phyloP scores from a whole-genome alignment of 1,139 yeast genomes.

The Suzukiozyma palmioleophila region DNA sequence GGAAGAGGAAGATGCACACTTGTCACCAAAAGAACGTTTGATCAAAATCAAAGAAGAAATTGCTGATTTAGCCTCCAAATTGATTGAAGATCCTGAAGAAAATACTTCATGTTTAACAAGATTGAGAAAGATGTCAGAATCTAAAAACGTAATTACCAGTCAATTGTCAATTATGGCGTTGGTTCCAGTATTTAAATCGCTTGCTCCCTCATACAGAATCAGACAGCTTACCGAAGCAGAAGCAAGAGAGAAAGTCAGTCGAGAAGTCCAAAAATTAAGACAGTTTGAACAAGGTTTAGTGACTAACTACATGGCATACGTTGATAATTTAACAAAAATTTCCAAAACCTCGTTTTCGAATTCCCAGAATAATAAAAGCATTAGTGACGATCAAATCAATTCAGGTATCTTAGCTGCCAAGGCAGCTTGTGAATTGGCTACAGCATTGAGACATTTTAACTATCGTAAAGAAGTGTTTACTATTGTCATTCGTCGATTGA shows the following conservation, averaged over 20 bases:
- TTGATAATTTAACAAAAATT: conserved; percentile 48
- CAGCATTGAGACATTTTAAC: conserved; percentile 74
- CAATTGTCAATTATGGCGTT: conserved; percentile 75
- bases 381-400: conserved; percentile 32
- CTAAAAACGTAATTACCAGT: conserved; percentile 63
- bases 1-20: conserved; percentile 42
- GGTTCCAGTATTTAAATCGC: conserved; percentile 77
- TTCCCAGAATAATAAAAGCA: conserved; percentile 36
- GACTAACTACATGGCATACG: conserved; percentile 62
- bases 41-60: conserved; percentile 72
- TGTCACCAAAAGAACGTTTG: conserved; percentile 56
- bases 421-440: conserved; percentile 73
- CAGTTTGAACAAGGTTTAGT: conserved; percentile 77
- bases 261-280: conserved; percentile 73
- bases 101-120: conserved; percentile 63
- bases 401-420: conserved; percentile 60
- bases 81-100: conserved; percentile 90
- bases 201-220: conserved; percentile 86
- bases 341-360: conserved; percentile 38
- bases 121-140: conserved; percentile 66
- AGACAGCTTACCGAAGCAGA: conserved; percentile 80
- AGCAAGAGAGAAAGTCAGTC: conserved; percentile 74
- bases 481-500: conserved; percentile 61
- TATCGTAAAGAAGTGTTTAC: conserved; percentile 68
- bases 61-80: conserved; percentile 71